Percentiles rank a stretch among this genome's conserved stretches.
Evolutionary conservation across 2,329 filamentous ascomycete species (phyloP).

Genomic region (Emergomyces pasteurianus): DNA sequence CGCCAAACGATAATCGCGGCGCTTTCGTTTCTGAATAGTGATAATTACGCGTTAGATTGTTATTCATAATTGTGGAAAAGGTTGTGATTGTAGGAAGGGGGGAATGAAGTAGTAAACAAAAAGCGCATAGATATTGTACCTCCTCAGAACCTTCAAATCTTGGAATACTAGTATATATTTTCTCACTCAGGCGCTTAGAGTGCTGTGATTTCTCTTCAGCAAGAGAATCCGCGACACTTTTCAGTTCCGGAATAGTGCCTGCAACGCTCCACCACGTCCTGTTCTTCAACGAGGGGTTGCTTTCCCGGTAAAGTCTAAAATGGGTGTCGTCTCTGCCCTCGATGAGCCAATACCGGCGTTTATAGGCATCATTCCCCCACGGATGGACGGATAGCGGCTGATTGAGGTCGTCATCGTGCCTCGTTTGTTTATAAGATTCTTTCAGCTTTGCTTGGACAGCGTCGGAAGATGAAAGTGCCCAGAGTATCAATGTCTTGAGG

Average conservation of each 20-base stretch:
- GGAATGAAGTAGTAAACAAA: background rate
- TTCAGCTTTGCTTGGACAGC: constrained; percentile 69
- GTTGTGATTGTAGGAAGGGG: background rate
- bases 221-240: constrained; percentile 61
- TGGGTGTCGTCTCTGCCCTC: constrained; percentile 90
- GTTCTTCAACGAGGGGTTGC: constrained; percentile 60
- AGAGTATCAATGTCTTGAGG: constrained; percentile 70
- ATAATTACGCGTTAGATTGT: constrained; percentile 8
- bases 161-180: constrained; percentile 67
- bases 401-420: constrained; percentile 66
- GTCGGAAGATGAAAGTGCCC: constrained; percentile 83
- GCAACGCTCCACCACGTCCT: constrained; percentile 91
- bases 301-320: constrained; percentile 89
- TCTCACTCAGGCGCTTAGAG: constrained; percentile 63
- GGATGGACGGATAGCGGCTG: constrained; percentile 81
- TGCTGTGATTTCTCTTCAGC: constrained; percentile 69
- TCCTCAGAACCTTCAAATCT: constrained; percentile 90
- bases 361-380: constrained; percentile 82
- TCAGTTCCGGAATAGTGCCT: constrained; percentile 77
- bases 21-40: constrained; percentile 63
- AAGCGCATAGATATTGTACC: constrained; percentile 22
- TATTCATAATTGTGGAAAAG: background rate
- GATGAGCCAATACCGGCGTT: constrained; percentile 84
- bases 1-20: constrained; percentile 77
- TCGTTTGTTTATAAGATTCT: constrained; percentile 75